phyloP scores from a whole-genome alignment of 306 rosid genomes.

The Prunus persica region Prunus_persica_NCBIv2 NC_034016.1:18682001-18682500 shows the following conservation, averaged over 20 bases:
- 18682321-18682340: slow-evolving; percentile 58
- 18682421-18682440: slow-evolving; percentile 73
- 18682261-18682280: slow-evolving; percentile 63
- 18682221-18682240: slow-evolving; percentile 68
- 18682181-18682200: slow-evolving; percentile 61
- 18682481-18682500: slow-evolving; percentile 85
- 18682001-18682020: slow-evolving; percentile 68
- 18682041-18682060: slow-evolving; percentile 94
- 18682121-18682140: slow-evolving; percentile 73
- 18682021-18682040: slow-evolving; percentile 80
- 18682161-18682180: slow-evolving; percentile 79
- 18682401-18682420: slow-evolving; percentile 89
- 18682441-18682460: slow-evolving; percentile 67
- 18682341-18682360: slow-evolving; percentile 65
- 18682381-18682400: slow-evolving; percentile 64
- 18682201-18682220: slow-evolving; percentile 61
- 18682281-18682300: slow-evolving; percentile 79
- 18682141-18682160: slow-evolving; percentile 62
- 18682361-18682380: slow-evolving; percentile 78
- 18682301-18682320: slow-evolving; percentile 45
- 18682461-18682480: slow-evolving; percentile 73
- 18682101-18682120: slow-evolving; percentile 81
- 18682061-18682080: slow-evolving; percentile 74
- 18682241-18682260: slow-evolving; percentile 71
- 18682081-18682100: slow-evolving; percentile 57